Evolutionary conservation across 495 filamentous ascomycete species (phyloP), one percentile per base, ranked within the genome.

Genomic region (Trypethelium eluteriae): DNA sequence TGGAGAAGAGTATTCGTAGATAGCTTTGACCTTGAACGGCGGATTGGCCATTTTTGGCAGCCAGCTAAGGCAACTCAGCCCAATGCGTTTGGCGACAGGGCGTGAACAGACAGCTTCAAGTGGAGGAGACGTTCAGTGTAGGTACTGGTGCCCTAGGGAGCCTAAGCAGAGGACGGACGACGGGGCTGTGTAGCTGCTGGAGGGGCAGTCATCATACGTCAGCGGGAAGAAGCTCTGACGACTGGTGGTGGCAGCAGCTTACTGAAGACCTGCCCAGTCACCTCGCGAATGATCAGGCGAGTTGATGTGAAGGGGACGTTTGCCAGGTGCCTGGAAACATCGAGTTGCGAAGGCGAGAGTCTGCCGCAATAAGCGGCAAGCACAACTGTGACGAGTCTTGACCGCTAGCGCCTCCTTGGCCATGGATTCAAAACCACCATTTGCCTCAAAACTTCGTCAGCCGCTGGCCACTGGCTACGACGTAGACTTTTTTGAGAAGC

Each of bases 1-100:
- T 68, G 79, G 81, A 68, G 95, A 98, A 72, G 80, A 79, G 78
- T 98, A 98, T 74, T 98, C 92, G 80, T 88, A 98, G 72, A 98
- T 78, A 67, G 93, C 91, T 83, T 90, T 94, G 79, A 98, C 94
- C 77, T 89, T 96, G 80, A 98, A 97, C 65, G 89, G 88, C 70
- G 85, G 84, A 70, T 76, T 80, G 74, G 89, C 81, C 91, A 94
- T 96, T 75, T 14, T 32, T 34, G 53, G 38, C 62, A 25, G 25
- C n/a, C 11, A 25, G 25, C n/a, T 25, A 4, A 16, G 25, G 18
- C 16, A 38, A 41, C 39, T 18, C 49, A 56, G 32, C 4, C n/a
- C 63, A 65, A 38, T 65, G 63, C 34, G 16, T 6, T 25, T 32
- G 39, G 3, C 12, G 10, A 16, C 63, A 14, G 25, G 18, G 44